Percentiles rank a stretch among this genome's conserved stretches.
Evolutionary conservation across 768 basidiomycete species (phyloP).

Genomic region (Termitomyces sp.): DNA sequence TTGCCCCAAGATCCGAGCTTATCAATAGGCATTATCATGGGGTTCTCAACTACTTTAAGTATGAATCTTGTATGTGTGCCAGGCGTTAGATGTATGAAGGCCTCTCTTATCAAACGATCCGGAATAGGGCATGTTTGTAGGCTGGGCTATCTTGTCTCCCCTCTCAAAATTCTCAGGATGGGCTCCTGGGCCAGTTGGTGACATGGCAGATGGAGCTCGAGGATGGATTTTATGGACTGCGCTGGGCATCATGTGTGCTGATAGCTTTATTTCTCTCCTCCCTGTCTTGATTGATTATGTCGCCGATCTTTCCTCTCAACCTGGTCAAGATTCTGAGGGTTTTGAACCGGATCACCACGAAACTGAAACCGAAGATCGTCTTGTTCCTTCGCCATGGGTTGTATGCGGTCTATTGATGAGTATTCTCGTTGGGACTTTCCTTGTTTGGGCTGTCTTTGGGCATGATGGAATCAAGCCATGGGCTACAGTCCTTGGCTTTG

Average conservation of each 20-base stretch:
- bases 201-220: constrained; percentile 83
- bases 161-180: constrained; percentile 76
- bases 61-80: constrained; percentile 72
- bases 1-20: neutral
- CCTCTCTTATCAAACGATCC: neutral
- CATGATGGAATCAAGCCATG: constrained; percentile 89
- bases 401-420: constrained; percentile 56
- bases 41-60: constrained; percentile 86
- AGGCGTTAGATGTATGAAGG: neutral
- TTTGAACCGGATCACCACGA: constrained; percentile 44
- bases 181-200: constrained; percentile 90
- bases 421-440: constrained; percentile 60
- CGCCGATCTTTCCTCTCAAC: constrained; percentile 22
- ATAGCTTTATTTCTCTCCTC: constrained; percentile 80
- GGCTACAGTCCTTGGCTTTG: constrained; percentile 85
- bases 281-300: constrained; percentile 62
- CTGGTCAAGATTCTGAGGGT: constrained; percentile 17
- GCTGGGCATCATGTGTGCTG: constrained; percentile 92
- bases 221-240: constrained; percentile 98
- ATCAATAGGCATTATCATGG: constrained; percentile 87
- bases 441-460: constrained; percentile 90
- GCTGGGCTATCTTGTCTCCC: constrained; percentile 93
- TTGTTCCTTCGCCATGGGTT: constrained; percentile 82
- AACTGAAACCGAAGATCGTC: constrained; percentile 69
- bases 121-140: constrained; percentile 88